Conservation (phyloP, 495 filamentous ascomycete species). For the Tirmania nivea region DNA sequence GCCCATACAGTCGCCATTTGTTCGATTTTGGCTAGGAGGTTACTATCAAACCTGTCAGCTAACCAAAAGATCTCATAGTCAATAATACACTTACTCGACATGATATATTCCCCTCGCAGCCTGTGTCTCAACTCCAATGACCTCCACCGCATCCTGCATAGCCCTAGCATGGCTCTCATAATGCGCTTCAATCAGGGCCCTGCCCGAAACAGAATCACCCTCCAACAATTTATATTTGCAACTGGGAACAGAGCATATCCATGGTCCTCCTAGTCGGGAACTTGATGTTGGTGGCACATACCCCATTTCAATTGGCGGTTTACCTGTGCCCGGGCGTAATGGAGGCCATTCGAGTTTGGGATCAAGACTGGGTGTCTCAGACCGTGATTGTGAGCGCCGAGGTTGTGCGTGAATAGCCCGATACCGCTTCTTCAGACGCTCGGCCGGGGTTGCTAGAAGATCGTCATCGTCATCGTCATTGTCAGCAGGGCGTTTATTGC, state of each 20-base stretch:
- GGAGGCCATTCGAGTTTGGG: background rate
- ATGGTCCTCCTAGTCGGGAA: background rate
- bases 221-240: slow-evolving; percentile 4
- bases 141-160: slow-evolving; percentile 7
- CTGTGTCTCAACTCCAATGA: slow-evolving; percentile 3
- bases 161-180: slow-evolving; percentile 6
- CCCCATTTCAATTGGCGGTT: background rate
- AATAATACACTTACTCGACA: slow-evolving; percentile 4
- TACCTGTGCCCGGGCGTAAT: background rate
- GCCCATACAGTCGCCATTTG: slow-evolving; percentile 8
- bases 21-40: slow-evolving; percentile 10
- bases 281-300: background rate
- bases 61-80: background rate
- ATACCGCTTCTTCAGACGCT: background rate
- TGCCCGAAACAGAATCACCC: background rate
- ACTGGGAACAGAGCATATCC: slow-evolving; percentile 7
- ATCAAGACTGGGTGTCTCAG: background rate
- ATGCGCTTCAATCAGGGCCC: slow-evolving; percentile 3
- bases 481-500: background rate
- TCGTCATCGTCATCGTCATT: background rate
- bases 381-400: background rate
- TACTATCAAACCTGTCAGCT: background rate
- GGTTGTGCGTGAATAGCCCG: background rate
- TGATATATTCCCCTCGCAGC: background rate
- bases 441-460: background rate